These are phyloP conservation scores for Fusarium beomiforme DNA, from an alignment of 2,329 filamentous ascomycete genomes.

Conservation along the genomic window DNA sequence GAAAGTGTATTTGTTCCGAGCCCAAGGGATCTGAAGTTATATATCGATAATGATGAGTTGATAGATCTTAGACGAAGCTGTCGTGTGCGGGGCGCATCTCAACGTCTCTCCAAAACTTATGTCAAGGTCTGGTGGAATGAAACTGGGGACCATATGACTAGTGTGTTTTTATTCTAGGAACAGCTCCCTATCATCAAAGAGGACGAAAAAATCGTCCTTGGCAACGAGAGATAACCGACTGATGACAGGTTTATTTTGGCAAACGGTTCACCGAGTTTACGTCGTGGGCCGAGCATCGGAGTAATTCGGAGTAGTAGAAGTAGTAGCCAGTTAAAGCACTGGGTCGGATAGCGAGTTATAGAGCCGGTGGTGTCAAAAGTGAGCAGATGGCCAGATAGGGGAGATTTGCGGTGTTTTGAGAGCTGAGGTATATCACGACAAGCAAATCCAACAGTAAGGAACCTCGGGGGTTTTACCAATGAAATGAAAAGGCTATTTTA, in stretches of 20 bases:
- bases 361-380: conserved; percentile 30
- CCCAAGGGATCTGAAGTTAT: conserved; percentile 19
- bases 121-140: not conserved
- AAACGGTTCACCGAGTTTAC: conserved; percentile 4
- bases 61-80: conserved; percentile 14
- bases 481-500: conserved; percentile 39
- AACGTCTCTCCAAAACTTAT: not conserved
- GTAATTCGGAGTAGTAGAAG: conserved; percentile 22
- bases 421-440: conserved; percentile 9
- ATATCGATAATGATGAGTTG: conserved; percentile 20
- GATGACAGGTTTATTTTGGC: conserved; percentile 28
- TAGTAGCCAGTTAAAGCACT: not conserved
- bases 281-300: conserved; percentile 26
- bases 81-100: conserved; percentile 9
- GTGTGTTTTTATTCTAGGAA: conserved; percentile 19
- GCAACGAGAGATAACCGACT: conserved; percentile 35
- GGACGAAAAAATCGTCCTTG: conserved; percentile 19
- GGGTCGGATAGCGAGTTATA: not conserved
- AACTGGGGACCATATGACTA: conserved; percentile 24
- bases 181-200: conserved; percentile 23
- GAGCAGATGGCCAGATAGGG: conserved; percentile 40
- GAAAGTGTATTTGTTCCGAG: conserved; percentile 26
- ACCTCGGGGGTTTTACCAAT: conserved; percentile 28
- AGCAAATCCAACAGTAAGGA: conserved; percentile 14
- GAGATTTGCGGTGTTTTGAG: conserved; percentile 27